Percentiles rank a stretch among this genome's conserved stretches.
Evolutionary conservation across 106 monocot genomes (phyloP).

Genomic region (Chionographis japonica): DNA sequence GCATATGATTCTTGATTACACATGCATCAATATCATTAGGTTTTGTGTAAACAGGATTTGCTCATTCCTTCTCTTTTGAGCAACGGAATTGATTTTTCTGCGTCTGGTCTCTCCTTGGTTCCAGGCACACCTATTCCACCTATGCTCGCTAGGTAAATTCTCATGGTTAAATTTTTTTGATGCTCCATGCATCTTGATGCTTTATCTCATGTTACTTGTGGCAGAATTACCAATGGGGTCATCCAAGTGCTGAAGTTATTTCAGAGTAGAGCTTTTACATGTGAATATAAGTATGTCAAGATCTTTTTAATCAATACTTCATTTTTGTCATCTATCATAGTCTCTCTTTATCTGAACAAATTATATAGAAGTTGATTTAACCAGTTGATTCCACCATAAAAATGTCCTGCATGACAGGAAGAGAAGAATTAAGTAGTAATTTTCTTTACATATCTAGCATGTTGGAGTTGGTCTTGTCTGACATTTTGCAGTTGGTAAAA

Average conservation of each 20-base stretch:
- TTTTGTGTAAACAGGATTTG: slow-evolving; percentile 59
- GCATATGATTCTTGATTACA: no score
- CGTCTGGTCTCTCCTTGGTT: slow-evolving; percentile 51
- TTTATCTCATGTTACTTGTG: slow-evolving; percentile 14
- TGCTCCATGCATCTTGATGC: slow-evolving; percentile 1
- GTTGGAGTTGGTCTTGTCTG: no score
- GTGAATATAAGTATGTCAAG: slow-evolving; percentile 87
- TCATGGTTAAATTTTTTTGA: neutral
- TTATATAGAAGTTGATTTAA: no score
- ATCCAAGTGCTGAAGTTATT: slow-evolving; percentile 60
- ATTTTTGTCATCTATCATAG: neutral
- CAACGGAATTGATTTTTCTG: slow-evolving; percentile 64
- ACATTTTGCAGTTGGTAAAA: no score
- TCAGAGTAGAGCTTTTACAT: slow-evolving; percentile 78
- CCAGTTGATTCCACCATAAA: no score
- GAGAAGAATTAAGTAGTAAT: no score
- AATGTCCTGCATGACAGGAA: no score
- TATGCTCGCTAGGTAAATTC: slow-evolving; percentile 82
- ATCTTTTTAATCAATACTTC: slow-evolving; percentile 3
- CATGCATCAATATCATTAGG: neutral
- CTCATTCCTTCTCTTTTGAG: slow-evolving; percentile 82
- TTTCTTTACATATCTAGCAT: no score
- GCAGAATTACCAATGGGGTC: slow-evolving; percentile 86
- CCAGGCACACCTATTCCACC: slow-evolving; percentile 87
- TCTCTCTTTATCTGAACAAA: no score